Evolutionary conservation across 73 alveolate genomes (phyloP), one percentile per base, ranked within the genome.

Genomic region (Uronychia binucleata): DNA sequence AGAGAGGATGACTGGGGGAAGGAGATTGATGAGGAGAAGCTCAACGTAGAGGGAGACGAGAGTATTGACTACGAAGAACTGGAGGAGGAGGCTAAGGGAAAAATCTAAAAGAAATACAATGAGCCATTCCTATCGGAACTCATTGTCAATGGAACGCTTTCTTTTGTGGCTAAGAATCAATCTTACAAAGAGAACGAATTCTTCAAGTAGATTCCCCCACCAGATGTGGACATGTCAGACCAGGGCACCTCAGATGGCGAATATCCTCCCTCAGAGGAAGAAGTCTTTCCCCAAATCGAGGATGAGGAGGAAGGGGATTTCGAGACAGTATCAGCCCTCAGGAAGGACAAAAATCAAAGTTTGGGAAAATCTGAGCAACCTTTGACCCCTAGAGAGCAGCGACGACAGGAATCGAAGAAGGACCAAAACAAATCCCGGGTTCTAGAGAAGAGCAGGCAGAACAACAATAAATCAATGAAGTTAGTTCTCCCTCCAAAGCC

Each of bases 221-320:
- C 67, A 5, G 67, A 46, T 46, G 67, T 46, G 67, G 67, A 46
- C 67, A 46, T 46, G 67, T 46, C 67, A 11, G 67, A 46, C 67
- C 5, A n/a, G n/a, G n/a, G n/a, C n/a, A n/a, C n/a, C n/a, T n/a
- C 67, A 46, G 5, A 5, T 46, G 5, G n/a, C 5, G 67, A 46
- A 46, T 5, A 46, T 46, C 19, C 67, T 46, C n/a, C n/a, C 67
- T 19, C 67, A 5, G n/a, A 46, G 67, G 5, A 46, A 19, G 5
- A 46, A n/a, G n/a, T n/a, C 67, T 46, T 46, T 19, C 19, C 5
- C 67, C 67, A 5, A 46, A 46, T 46, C 19, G 78, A 79, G 46
- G 30, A 79, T n/a, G 86, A 79, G 13, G 86, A 46, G 27, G 86
- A 79, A 1, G 86, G 57, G 13, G 78, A 81, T 19, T 76, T 30